A percentile compares a stretch with the other conserved stretches of the same genome.
These are phyloP conservation scores for Camellia granthamiana DNA, from an alignment of 148 eudicot genomes.

Conservation along the genomic window DNA sequence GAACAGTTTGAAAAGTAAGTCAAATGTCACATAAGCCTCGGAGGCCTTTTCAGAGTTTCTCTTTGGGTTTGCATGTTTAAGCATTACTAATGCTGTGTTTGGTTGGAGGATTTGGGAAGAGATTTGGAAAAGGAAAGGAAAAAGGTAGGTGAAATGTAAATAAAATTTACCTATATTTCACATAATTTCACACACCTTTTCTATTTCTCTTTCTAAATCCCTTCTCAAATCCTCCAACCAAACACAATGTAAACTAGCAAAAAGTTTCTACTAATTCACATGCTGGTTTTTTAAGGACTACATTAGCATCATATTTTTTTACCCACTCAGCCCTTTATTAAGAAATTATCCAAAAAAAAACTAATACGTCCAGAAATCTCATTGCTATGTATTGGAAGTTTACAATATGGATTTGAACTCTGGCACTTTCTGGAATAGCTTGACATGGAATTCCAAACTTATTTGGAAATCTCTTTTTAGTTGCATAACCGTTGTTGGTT, in stretches of 20 bases:
- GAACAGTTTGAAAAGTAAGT: conserved; percentile 68
- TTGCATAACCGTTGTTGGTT: background rate
- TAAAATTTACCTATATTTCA: too few species aligned
- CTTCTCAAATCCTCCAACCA: too few species aligned
- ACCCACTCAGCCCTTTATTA: too few species aligned
- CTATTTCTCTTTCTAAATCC: too few species aligned
- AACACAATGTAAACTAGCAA: background rate
- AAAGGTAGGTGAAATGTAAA: too few species aligned
- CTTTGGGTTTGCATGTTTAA: background rate
- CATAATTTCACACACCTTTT: too few species aligned
- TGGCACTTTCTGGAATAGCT: background rate
- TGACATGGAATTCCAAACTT: background rate
- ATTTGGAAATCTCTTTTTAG: background rate
- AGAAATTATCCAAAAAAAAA: background rate
- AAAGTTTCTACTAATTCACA: background rate
- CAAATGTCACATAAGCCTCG: background rate
- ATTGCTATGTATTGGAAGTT: background rate
- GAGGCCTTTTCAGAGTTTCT: background rate
- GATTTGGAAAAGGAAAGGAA: too few species aligned
- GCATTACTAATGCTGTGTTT: background rate
- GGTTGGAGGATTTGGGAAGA: too few species aligned
- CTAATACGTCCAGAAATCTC: background rate
- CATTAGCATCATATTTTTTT: background rate
- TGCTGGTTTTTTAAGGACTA: conserved; percentile 5
- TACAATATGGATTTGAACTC: background rate